Evolutionary conservation across 306 rosid species (phyloP).

Genomic region (Leucaena leucocephala): DNA sequence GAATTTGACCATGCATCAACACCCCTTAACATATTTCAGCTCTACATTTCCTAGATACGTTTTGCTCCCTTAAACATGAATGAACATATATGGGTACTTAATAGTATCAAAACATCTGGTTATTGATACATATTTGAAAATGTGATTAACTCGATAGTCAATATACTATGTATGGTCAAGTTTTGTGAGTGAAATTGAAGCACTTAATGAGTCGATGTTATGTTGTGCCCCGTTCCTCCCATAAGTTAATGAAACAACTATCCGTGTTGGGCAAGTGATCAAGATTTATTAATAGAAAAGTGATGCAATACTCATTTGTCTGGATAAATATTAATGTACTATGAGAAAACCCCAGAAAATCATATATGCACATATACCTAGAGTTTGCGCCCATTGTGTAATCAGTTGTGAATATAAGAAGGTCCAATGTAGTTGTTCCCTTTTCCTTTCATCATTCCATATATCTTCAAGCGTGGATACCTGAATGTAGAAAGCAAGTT

Average conservation of each 20-base stretch:
- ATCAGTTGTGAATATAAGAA: constrained; percentile 75
- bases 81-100: background rate
- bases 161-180: background rate
- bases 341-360: constrained; percentile 28
- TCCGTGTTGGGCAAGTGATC: background rate
- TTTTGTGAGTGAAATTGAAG: background rate
- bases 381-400: constrained; percentile 90
- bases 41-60: background rate
- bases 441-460: constrained; percentile 78
- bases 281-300: constrained; percentile 19
- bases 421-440: constrained; percentile 83
- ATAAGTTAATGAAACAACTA: background rate
- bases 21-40: background rate
- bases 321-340: background rate
- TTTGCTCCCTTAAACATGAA: background rate
- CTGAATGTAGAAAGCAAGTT: constrained; percentile 36
- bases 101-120: background rate
- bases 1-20: background rate
- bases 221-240: background rate
- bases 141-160: background rate
- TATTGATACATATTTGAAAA: background rate
- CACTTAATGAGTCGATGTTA: background rate
- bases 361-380: constrained; percentile 55
- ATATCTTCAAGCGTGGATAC: constrained; percentile 54
- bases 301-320: background rate